These are phyloP conservation scores for Collybia nuda DNA, from an alignment of 768 basidiomycete species.

Conservation along the genomic window DNA sequence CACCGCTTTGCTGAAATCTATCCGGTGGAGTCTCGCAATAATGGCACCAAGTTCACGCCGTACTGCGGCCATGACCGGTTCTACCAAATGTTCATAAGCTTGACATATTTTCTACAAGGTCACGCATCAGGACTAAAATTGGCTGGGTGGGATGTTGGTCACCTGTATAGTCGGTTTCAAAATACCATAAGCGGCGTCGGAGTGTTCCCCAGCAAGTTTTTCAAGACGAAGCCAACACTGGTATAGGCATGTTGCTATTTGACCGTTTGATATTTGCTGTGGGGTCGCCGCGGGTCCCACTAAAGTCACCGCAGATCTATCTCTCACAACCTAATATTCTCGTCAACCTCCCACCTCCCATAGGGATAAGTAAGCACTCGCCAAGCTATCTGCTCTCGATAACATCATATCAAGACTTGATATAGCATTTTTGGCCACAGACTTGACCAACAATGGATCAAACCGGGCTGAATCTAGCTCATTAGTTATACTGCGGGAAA, in stretches of 20 bases:
- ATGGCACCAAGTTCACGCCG: slow-evolving; percentile 80
- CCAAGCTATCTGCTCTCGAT: slow-evolving; percentile 65
- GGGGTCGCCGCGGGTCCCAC: slow-evolving; percentile 76
- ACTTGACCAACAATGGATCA: slow-evolving; percentile 82
- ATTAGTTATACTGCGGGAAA: slow-evolving; percentile 79
- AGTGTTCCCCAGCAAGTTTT: slow-evolving; percentile 68
- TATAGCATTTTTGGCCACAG: slow-evolving; percentile 74
- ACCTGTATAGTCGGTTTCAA: slow-evolving; percentile 64
- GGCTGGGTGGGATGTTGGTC: slow-evolving; percentile 13
- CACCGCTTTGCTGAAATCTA: slow-evolving; percentile 73
- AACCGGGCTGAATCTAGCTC: slow-evolving; percentile 92
- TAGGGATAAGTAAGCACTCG: slow-evolving; percentile 32
- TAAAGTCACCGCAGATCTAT: slow-evolving; percentile 75
- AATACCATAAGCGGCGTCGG: slow-evolving; percentile 52
- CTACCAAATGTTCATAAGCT: slow-evolving; percentile 55
- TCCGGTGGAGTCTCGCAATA: slow-evolving; percentile 79
- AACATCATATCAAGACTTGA: slow-evolving; percentile 69
- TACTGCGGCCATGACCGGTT: slow-evolving; percentile 66
- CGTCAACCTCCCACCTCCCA: slow-evolving; percentile 1
- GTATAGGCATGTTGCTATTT: slow-evolving; percentile 77
- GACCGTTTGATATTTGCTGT: slow-evolving; percentile 77
- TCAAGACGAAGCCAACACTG: slow-evolving; percentile 69
- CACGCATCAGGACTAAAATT: slow-evolving; percentile 1
- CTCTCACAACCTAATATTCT: slow-evolving; percentile 60
- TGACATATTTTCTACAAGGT: slow-evolving; percentile 45